Evolutionary conservation across 176 grass and related monocot species (phyloP), one percentile per base, ranked within the genome.

Genomic region (Oryza punctata): DNA sequence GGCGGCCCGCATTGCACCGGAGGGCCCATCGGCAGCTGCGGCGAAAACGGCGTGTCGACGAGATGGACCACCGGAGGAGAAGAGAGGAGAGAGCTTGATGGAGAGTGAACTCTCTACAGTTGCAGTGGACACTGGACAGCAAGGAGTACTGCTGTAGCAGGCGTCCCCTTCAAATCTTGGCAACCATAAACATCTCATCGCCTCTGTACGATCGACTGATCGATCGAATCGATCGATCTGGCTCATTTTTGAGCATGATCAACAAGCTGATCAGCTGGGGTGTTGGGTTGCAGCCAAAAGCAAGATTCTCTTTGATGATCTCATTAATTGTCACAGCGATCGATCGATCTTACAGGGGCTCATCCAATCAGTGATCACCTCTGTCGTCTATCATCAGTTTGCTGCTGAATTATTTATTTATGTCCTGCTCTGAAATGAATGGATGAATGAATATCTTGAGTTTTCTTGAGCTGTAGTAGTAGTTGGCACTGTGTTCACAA

Each of bases 101-200:
- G 27, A 75, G 21, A 80, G 63, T 37, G 78, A 87, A 35, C 79
- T 50, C 57, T 60, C 7, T 61, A 61, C 57, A 61, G 57, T 57
- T 21, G 5, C 21, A 24, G 57, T 24, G 57, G 57, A 24, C 21
- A 61, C 57, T 61, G 45, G 44, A 78, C 30, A 73, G 57, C 73
- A 66, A 70, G n/a, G 16, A n/a, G 18, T n/a, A 65, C n/a, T 24
- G 65, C n/a, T 29, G 28, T n/a, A 60, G 83, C 78, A 82, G 65
- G 47, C 46, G 84, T 90, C 79, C 68, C 84, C 67, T 78, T 90
- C 88, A 50, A 81, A 78, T 78, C 78, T 72, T 44, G 12, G 61
- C 79, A 78, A 78, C 88, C 67, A 90, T 78, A 86, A 71, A 61
- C 67, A 73, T 80, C 61, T 52, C 69, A 68, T 84, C 73, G 72